phyloP scores from a whole-genome alignment of 2,329 filamentous ascomycete genomes.

The Botrytis fragariae region DNA sequence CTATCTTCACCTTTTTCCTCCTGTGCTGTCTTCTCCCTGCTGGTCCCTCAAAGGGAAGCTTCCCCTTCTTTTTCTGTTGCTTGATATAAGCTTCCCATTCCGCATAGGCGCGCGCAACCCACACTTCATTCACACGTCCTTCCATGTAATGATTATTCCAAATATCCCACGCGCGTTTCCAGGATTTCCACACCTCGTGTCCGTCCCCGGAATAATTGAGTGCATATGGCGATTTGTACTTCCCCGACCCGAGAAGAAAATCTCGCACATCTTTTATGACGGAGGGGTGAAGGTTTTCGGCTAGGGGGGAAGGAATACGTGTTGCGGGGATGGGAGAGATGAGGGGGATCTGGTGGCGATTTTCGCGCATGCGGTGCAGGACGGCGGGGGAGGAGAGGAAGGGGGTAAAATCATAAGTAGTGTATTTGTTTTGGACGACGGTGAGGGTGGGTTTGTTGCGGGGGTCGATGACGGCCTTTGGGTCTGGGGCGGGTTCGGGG shows the following conservation, averaged over 20 bases:
- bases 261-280: conserved; percentile 21
- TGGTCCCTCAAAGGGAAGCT: background rate
- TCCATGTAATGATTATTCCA: conserved; percentile 37
- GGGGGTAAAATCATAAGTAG: conserved; percentile 24
- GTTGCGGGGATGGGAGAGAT: conserved; percentile 27
- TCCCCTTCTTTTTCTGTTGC: conserved; percentile 20
- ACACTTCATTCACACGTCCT: conserved; percentile 29
- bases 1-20: conserved; percentile 2
- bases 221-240: background rate
- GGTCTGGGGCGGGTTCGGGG: background rate
- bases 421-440: conserved; percentile 6
- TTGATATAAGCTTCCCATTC: conserved; percentile 16
- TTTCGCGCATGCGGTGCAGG: background rate
- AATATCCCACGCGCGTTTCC: conserved; percentile 38
- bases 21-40: background rate
- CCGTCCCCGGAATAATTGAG: conserved; percentile 18
- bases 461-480: background rate
- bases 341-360: conserved; percentile 19
- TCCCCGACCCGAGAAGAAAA: background rate
- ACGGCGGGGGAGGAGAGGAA: conserved; percentile 26
- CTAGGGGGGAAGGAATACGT: conserved; percentile 27
- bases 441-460: background rate
- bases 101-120: conserved; percentile 26
- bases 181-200: conserved; percentile 32
- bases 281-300: conserved; percentile 26